These are phyloP conservation scores for Abelmoschus esculentus DNA, from an alignment of 345 rosid genomes.

Conservation along the genomic window DNA sequence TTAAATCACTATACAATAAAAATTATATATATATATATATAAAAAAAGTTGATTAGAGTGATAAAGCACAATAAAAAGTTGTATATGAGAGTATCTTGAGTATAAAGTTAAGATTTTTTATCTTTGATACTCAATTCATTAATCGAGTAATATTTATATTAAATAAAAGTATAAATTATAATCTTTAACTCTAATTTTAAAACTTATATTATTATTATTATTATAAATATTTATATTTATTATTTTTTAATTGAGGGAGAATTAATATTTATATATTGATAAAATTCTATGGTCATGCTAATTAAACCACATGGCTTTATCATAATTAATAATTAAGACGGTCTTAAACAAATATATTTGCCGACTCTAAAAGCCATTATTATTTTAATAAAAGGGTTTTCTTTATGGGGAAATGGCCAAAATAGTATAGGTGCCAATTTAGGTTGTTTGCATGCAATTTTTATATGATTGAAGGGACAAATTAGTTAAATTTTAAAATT, in stretches of 20 bases:
- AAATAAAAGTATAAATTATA: no score
- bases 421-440: not conserved
- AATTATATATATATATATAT: no score
- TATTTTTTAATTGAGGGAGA: not conserved
- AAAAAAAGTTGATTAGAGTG: conserved; percentile 3
- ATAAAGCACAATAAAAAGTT: conserved; percentile 4
- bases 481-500: no score
- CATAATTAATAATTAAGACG: not conserved
- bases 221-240: no score
- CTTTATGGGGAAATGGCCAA: not conserved
- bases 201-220: no score
- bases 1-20: no score
- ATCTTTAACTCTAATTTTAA: no score
- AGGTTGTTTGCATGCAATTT: not conserved
- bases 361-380: not conserved
- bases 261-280: not conserved
- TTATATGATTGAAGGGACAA: no score
- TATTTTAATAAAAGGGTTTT: not conserved
- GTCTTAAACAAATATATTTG: not conserved
- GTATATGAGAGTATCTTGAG: conserved; percentile 14
- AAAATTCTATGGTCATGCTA: not conserved
- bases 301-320: not conserved
- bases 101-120: conserved; percentile 17
- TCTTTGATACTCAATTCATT: not conserved
- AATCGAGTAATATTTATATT: no score